Evolutionary conservation across 345 rosid species (phyloP).

Genomic region (Mangifera indica): DNA sequence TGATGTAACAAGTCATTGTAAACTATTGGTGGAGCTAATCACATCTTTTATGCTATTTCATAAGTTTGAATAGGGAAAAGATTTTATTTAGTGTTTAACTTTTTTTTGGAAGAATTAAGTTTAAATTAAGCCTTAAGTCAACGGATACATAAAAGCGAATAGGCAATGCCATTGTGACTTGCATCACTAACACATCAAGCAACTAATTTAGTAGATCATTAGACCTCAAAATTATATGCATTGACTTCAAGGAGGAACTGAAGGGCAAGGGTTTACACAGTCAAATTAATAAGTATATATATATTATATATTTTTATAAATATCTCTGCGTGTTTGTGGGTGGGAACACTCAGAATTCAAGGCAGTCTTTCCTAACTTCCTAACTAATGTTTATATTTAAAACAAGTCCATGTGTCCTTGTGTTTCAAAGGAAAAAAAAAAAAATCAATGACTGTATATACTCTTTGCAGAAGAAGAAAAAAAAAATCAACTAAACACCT

Average conservation of each 20-base stretch:
- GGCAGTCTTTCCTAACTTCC: neutral
- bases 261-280: neutral
- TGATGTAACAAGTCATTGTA: no score
- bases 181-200: neutral
- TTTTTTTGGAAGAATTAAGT: no score
- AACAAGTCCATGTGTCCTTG: neutral
- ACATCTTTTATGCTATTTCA: no score
- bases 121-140: neutral
- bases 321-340: no score
- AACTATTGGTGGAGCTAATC: no score
- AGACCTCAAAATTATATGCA: conserved; percentile 2
- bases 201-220: neutral
- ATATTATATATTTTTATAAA: neutral
- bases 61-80: no score
- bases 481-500: no score
- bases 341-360: conserved; percentile 35
- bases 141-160: neutral
- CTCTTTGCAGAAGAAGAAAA: no score
- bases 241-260: neutral
- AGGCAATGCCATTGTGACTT: neutral
- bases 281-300: neutral
- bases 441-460: no score
- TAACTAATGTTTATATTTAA: conserved; percentile 20
- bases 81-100: no score
- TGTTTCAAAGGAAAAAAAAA: no score